A percentile compares a stretch with the other conserved stretches of the same genome.
Conservation (phyloP, 2,329 filamentous ascomycete species). For the Paraphaeosphaeria minitans region DNA sequence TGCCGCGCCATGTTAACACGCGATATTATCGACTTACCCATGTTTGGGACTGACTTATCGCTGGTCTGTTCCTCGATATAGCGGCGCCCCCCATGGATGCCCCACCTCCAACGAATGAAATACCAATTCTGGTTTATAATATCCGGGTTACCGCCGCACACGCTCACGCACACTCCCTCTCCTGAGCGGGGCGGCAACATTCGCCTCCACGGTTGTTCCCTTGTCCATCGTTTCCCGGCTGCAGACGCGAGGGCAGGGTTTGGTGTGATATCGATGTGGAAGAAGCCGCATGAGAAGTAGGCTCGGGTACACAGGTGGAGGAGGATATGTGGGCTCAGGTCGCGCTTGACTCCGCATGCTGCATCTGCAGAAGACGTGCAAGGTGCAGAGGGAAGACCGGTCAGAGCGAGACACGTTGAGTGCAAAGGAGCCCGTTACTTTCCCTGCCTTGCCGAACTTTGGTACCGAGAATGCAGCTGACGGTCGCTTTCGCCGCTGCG, state of each 20-base stretch:
- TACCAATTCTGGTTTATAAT: constrained; percentile 31
- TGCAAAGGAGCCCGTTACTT: background rate
- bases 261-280: background rate
- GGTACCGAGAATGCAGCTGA: constrained; percentile 13
- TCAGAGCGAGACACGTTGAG: constrained; percentile 19
- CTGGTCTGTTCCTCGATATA: constrained; percentile 22
- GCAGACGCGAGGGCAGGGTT: constrained; percentile 3
- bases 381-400: constrained; percentile 9
- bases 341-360: background rate
- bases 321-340: background rate
- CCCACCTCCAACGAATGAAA: constrained; percentile 3
- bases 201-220: constrained; percentile 1
- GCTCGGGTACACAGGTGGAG: background rate
- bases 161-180: background rate
- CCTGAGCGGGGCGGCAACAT: constrained; percentile 1
- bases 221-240: constrained; percentile 4
- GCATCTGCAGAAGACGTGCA: constrained; percentile 1
- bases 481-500: constrained; percentile 2
- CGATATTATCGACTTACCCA: constrained; percentile 8
- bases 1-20: constrained; percentile 16
- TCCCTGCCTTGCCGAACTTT: background rate
- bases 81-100: constrained; percentile 10
- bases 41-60: constrained; percentile 19
- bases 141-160: constrained; percentile 28
- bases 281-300: background rate